Base-by-base conservation (phyloP, 345 rosid species). In the Anacardium occidentale region DNA sequence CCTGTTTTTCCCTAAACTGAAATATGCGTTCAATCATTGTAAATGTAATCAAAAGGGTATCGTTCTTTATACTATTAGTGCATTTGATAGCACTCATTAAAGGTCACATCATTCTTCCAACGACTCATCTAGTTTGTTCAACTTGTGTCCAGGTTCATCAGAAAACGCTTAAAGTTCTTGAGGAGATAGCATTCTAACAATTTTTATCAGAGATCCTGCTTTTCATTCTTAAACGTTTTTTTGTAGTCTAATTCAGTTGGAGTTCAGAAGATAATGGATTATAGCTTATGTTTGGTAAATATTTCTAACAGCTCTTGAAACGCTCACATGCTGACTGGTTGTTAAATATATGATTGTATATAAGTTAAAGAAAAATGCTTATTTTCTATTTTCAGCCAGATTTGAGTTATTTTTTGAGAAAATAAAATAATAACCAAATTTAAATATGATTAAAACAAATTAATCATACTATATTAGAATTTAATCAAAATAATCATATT, bases 161-260 rank as follows among this genome's bases (percentile, higher is more conserved):
- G 71, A 90, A 92, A 72, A 95, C 97, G 3, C 93, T 94, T 60
- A 79, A 84, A 81, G 78, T 90, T 78, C 95, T 91, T 57, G 89
- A 91, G 84, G 97, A 90, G 77, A 89, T 94, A 62, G 97, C 98
- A 37, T 94, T 82, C 78, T 90, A 87, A 71, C 40, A 47, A 59
- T 50, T 47, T 64, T 62, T 22, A 17, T 12, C 69, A 26, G 69
- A 58, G 78, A 75, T 29, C 25, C 45, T 67, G 14, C 45, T 15
- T 69, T 51, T 26, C 66, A 59, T 50, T 48, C 12, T 50, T n/a
- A 53, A 40, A 52, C 26, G 42, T n/a, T 15, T 68, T n/a, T 72
- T 59, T 26, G 52, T 10, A 15, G 3, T 13, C 13, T 1, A 50
- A 4, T 34, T 13, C 72, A 15, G 21, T 44, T 37, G 42, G 42